These are phyloP conservation scores for Diaporthe caulivora DNA, from an alignment of 2,329 filamentous ascomycete species.

Conservation along the genomic window DNA sequence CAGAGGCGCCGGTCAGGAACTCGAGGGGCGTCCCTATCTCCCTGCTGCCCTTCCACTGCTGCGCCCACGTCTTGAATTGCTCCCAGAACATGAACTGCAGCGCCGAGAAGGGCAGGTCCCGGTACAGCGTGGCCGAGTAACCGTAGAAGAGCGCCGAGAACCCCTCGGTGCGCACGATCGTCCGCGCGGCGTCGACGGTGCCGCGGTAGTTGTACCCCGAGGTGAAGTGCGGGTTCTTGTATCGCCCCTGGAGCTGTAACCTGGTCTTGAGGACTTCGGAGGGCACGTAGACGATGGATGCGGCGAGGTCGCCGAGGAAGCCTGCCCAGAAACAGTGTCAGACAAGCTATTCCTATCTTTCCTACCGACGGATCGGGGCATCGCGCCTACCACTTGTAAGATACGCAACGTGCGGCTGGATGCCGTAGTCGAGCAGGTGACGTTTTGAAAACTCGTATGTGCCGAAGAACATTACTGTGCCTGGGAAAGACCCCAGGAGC, in stretches of 20 bases:
- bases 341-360: neutral
- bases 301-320: constrained; percentile 92
- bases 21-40: constrained; percentile 90
- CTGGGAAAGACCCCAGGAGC: constrained; percentile 90
- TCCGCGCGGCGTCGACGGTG: constrained; percentile 85
- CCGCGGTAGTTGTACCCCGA: constrained; percentile 97
- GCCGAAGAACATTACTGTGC: constrained; percentile 95
- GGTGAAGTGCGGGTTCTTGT: constrained; percentile 93
- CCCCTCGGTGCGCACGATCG: constrained; percentile 87
- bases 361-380: neutral
- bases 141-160: constrained; percentile 90
- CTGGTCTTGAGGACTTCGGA: constrained; percentile 99
- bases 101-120: constrained; percentile 95
- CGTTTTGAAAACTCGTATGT: constrained; percentile 97
- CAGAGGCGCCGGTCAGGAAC: constrained; percentile 87
- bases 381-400: constrained; percentile 78
- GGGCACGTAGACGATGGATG: constrained; percentile 93
- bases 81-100: constrained; percentile 99
- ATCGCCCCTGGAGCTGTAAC: constrained; percentile 91
- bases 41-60: constrained; percentile 79
- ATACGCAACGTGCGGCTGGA: constrained; percentile 88
- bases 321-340: constrained; percentile 61
- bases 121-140: constrained; percentile 95
- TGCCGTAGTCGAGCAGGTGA: constrained; percentile 84
- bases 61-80: constrained; percentile 87